Conservation (phyloP, 1,284 basidiomycete genomes). For the Leccinum angustisporum region DNA sequence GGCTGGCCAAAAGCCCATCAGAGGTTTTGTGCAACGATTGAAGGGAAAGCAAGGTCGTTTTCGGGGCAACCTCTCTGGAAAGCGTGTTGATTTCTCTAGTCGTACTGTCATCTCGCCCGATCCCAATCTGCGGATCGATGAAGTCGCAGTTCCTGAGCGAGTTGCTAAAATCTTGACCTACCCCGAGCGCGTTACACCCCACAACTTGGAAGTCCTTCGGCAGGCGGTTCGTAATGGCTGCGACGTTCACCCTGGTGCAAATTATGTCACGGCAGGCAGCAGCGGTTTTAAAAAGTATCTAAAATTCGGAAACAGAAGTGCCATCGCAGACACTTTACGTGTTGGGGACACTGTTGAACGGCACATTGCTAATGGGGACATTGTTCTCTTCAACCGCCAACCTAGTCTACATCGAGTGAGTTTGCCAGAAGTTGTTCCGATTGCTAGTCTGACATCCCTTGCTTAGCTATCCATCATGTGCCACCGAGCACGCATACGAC, state of each 20-base stretch:
- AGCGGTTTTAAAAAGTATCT: conserved; percentile 85
- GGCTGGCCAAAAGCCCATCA: conserved; percentile 86
- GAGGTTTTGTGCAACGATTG: conserved; percentile 96
- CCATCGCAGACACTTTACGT: conserved; percentile 75
- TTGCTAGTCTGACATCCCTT: conserved; percentile 4
- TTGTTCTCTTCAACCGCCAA: conserved; percentile 98
- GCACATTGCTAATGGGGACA: conserved; percentile 95
- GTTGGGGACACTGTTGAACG: conserved; percentile 92
- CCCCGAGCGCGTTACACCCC: conserved; percentile 91
- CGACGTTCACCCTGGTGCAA: conserved; percentile 94
- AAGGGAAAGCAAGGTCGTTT: conserved; percentile 99
- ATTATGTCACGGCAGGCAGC: conserved; percentile 83
- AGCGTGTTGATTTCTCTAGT: conserved; percentile 98
- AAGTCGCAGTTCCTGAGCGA: conserved; percentile 95
- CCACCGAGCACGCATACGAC: conserved; percentile 88
- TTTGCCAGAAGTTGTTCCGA: conserved; percentile 2
- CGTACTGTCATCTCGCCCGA: conserved; percentile 99
- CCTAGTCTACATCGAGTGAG: conserved; percentile 92
- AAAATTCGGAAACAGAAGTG: conserved; percentile 75
- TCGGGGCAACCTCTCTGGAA: conserved; percentile 97
- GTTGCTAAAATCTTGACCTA: conserved; percentile 97
- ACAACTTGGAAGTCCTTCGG: conserved; percentile 84
- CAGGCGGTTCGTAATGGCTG: conserved; percentile 87
- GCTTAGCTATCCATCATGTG: conserved; percentile 96
- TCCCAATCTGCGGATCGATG: conserved; percentile 96